Evolutionary conservation across 306 rosid genomes (phyloP).

Genomic region (Trichosanthes truncata): DNA sequence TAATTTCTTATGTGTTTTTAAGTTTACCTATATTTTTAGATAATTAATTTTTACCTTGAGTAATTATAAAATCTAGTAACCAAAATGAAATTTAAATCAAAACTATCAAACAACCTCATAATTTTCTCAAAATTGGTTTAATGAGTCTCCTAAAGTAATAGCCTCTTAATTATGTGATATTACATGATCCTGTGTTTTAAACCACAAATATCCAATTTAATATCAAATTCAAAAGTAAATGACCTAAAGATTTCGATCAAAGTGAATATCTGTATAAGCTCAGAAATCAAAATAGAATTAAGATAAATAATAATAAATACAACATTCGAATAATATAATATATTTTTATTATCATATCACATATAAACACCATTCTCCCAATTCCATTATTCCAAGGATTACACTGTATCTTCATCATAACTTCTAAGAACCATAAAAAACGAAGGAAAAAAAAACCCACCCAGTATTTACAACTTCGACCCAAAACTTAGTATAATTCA

Average conservation of each 20-base stretch:
- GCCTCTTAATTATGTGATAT: background rate
- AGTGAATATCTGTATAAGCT: background rate
- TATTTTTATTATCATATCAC: background rate
- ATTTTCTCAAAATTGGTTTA: background rate
- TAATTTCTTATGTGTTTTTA: too few relatives aligned
- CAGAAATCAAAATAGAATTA: background rate
- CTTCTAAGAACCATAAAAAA: conserved; percentile 9
- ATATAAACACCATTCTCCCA: conserved; percentile 4
- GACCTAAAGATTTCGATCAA: background rate
- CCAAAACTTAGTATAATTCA: conserved; percentile 75
- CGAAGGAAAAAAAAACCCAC: background rate
- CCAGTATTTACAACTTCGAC: conserved; percentile 48
- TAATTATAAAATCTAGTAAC: too few relatives aligned
- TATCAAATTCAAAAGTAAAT: too few relatives aligned
- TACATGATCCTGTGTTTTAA: background rate
- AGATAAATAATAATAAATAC: background rate
- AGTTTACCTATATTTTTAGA: too few relatives aligned
- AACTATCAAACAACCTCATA: background rate
- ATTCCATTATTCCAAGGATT: conserved; percentile 18
- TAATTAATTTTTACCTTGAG: too few relatives aligned
- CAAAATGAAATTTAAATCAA: too few relatives aligned
- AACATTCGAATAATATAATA: background rate
- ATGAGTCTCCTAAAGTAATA: background rate
- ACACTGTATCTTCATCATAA: conserved; percentile 32
- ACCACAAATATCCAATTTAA: background rate